Conservation (phyloP, 192 early-diverging fungal species). For the Entophlyctis luteolus region DNA sequence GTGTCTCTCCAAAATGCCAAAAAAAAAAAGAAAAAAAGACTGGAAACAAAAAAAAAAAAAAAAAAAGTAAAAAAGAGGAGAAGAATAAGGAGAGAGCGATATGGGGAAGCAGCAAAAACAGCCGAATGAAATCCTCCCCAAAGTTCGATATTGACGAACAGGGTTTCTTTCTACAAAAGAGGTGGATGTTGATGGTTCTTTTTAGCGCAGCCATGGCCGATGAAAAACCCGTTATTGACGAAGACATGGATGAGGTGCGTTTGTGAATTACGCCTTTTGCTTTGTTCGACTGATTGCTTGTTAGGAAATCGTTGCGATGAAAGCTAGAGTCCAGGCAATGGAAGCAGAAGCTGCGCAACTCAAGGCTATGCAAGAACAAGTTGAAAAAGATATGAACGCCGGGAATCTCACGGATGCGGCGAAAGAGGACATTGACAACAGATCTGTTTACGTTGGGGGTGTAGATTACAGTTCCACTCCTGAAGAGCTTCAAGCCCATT, state of each 20-base stretch:
- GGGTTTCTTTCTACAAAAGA: background rate
- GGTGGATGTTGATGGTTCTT: slow-evolving; percentile 4
- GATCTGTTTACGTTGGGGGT: slow-evolving; percentile 94
- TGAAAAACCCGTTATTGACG: slow-evolving; percentile 2
- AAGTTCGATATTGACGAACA: background rate
- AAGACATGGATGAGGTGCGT: slow-evolving; percentile 22
- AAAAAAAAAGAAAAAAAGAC: slow-evolving; percentile 9
- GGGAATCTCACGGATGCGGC: slow-evolving; percentile 14
- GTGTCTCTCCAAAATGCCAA: background rate
- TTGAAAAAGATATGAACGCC: slow-evolving; percentile 59
- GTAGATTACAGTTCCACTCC: slow-evolving; percentile 93
- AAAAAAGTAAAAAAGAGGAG: background rate
- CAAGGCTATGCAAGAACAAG: slow-evolving; percentile 69
- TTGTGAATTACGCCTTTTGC: background rate
- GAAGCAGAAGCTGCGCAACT: slow-evolving; percentile 80
- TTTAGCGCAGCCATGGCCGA: slow-evolving; percentile 26
- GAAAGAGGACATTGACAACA: slow-evolving; percentile 71
- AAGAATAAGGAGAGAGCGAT: background rate
- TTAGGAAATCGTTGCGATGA: slow-evolving; percentile 79
- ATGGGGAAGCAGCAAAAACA: background rate
- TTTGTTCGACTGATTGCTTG: no score
- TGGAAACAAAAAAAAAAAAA: background rate
- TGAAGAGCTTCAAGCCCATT: slow-evolving; percentile 91
- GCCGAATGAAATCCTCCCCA: no score
- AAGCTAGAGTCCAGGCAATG: slow-evolving; percentile 72